These are phyloP conservation scores for Harringtonia aguacate DNA, from an alignment of 2,329 filamentous ascomycete species.

Conservation along the genomic window DNA sequence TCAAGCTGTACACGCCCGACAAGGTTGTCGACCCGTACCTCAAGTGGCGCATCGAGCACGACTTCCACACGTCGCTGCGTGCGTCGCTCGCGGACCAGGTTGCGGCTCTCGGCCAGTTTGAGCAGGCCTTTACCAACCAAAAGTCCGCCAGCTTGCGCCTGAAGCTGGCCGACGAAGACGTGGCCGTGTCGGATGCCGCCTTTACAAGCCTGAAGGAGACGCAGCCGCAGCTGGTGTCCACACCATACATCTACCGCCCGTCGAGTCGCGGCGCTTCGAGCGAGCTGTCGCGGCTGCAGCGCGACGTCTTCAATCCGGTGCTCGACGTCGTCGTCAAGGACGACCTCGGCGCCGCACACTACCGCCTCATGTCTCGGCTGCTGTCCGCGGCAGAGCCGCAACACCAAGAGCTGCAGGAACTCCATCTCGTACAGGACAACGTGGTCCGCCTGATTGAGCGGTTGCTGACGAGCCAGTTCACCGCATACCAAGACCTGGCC, in stretches of 20 bases:
- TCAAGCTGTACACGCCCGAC: constrained; percentile 78
- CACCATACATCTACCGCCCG: constrained; percentile 9
- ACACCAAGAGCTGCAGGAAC: constrained; percentile 24
- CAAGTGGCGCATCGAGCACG: constrained; percentile 53
- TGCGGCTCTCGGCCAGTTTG: constrained; percentile 52
- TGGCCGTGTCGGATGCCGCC: constrained; percentile 22
- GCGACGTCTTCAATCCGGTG: constrained; percentile 75
- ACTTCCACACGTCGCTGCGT: constrained; percentile 44
- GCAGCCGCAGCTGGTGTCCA: constrained; percentile 1
- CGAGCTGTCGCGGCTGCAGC: constrained; percentile 56
- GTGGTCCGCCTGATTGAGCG: constrained; percentile 61
- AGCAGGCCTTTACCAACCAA: constrained; percentile 57
- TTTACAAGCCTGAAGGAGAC: neutral
- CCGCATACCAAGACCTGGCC: constrained; percentile 77
- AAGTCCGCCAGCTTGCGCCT: constrained; percentile 52
- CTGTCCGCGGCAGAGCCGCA: neutral
- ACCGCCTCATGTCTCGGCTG: constrained; percentile 19
- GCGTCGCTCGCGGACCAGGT: constrained; percentile 45
- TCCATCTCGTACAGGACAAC: constrained; percentile 41
- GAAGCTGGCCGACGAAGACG: constrained; percentile 49
- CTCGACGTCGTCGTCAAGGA: constrained; percentile 50
- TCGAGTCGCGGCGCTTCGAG: constrained; percentile 2
- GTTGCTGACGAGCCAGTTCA: constrained; percentile 60
- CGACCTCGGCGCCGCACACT: constrained; percentile 28
- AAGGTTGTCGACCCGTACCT: constrained; percentile 74